Conservation (phyloP, 139 green algal genomes). For the Bryopsis sp. region DNA sequence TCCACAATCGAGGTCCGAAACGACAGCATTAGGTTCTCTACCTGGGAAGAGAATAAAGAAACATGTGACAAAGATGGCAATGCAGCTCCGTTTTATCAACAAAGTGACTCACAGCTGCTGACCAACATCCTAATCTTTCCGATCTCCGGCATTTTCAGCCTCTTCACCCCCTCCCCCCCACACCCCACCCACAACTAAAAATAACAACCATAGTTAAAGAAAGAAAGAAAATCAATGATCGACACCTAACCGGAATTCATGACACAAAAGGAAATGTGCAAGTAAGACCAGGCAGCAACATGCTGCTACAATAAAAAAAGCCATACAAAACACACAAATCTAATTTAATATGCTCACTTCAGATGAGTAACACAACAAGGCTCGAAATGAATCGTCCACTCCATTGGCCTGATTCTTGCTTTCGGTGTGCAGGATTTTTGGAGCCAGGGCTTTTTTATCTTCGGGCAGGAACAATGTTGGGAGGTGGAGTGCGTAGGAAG, state of each 20-base stretch:
- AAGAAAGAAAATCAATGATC: too few relatives aligned
- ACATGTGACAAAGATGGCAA: too few relatives aligned
- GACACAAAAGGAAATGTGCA: too few relatives aligned
- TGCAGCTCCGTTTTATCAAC: too few relatives aligned
- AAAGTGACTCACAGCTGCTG: too few relatives aligned
- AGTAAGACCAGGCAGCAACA: too few relatives aligned
- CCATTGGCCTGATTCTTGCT: background rate
- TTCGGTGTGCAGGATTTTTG: conserved; percentile 1
- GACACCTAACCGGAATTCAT: too few relatives aligned
- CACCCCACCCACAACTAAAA: too few relatives aligned
- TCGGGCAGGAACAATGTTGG: background rate
- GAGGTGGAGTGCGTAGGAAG: background rate
- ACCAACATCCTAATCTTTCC: too few relatives aligned
- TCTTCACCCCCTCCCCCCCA: too few relatives aligned
- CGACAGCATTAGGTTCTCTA: background rate
- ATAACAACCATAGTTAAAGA: too few relatives aligned
- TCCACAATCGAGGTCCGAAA: background rate
- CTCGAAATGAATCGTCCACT: background rate
- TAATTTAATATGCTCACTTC: background rate
- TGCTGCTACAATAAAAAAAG: background rate
- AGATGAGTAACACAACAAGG: background rate
- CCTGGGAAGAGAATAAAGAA: background rate
- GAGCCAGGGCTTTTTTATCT: background rate
- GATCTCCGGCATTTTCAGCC: too few relatives aligned
- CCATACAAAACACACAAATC: background rate